Percentiles rank a stretch among this genome's conserved stretches.
Conservation (phyloP, 1,139 yeast genomes). For the Eremothecium cymbalariae region DNA sequence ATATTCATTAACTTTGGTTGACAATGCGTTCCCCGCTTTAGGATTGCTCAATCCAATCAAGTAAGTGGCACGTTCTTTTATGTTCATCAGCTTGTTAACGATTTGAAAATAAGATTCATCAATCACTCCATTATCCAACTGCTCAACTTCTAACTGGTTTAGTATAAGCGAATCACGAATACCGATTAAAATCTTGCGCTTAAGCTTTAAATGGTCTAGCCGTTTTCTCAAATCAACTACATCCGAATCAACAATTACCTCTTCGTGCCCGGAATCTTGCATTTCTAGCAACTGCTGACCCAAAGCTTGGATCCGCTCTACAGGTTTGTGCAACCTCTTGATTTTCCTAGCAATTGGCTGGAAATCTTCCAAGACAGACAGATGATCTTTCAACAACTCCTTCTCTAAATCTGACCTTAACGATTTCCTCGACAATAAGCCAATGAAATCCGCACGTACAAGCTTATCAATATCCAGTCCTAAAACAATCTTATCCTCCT, state of each 20-base stretch:
- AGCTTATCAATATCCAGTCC: slow-evolving; percentile 34
- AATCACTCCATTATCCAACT: slow-evolving; percentile 39
- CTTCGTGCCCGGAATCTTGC: slow-evolving; percentile 7
- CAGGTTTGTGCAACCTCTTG: slow-evolving; percentile 34
- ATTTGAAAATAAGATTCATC: slow-evolving; percentile 55
- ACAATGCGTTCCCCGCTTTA: slow-evolving; percentile 60
- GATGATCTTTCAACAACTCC: slow-evolving; percentile 60
- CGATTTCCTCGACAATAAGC: slow-evolving; percentile 49
- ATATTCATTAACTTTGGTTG: slow-evolving; percentile 48
- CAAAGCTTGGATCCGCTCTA: slow-evolving; percentile 40
- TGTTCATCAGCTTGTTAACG: slow-evolving; percentile 52
- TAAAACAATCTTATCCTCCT: slow-evolving; percentile 34
- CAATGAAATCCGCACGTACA: slow-evolving; percentile 48
- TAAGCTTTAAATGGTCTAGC: slow-evolving; percentile 37
- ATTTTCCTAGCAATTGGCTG: slow-evolving; percentile 43
- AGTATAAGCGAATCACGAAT: slow-evolving; percentile 62
- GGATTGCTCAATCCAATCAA: slow-evolving; percentile 62
- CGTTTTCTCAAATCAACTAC: slow-evolving; percentile 24
- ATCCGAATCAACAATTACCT: slow-evolving; percentile 8
- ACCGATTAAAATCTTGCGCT: slow-evolving; percentile 47
- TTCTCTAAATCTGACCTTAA: slow-evolving; percentile 62
- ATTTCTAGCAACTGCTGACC: slow-evolving; percentile 34
- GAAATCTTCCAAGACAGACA: slow-evolving; percentile 51
- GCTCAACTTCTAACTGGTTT: slow-evolving; percentile 62
- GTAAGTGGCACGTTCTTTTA: slow-evolving; percentile 61